Conservation (phyloP, 441 rosid species). For the Arabidopsis lyrata region DNA sequence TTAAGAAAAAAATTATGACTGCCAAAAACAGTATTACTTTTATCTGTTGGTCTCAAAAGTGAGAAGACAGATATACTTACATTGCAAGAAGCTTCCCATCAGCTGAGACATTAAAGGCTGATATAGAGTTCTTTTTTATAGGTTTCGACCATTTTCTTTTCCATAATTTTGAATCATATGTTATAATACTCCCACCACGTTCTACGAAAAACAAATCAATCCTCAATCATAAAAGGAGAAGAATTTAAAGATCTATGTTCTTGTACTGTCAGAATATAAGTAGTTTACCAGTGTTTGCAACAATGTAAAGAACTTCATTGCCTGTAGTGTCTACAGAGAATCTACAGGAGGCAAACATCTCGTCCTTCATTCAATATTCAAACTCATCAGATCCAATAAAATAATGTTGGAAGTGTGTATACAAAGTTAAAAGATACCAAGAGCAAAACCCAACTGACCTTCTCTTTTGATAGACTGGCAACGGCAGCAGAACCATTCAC, state of each 20-base stretch:
- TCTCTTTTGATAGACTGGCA: conserved; percentile 74
- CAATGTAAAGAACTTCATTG: conserved; percentile 63
- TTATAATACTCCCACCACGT: conserved; percentile 73
- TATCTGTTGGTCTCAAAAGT: background rate
- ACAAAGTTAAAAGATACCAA: conserved; percentile 7
- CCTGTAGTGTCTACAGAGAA: conserved; percentile 62
- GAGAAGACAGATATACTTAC: conserved; percentile 47
- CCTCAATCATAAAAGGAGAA: background rate
- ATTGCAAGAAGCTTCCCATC: conserved; percentile 87
- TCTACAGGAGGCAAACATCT: conserved; percentile 81
- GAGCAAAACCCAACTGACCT: conserved; percentile 48
- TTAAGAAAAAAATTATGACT: background rate
- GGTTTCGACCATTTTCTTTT: conserved; percentile 63
- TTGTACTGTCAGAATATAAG: conserved; percentile 6
- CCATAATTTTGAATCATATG: conserved; percentile 79
- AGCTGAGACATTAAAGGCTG: conserved; percentile 81
- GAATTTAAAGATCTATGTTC: background rate
- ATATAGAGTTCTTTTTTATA: conserved; percentile 60
- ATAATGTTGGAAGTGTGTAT: background rate
- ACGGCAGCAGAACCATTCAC: conserved; percentile 58
- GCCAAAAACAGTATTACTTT: background rate
- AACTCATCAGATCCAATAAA: conserved; percentile 37
- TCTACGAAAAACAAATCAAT: conserved; percentile 47
- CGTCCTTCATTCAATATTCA: conserved; percentile 64
- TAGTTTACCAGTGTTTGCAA: conserved; percentile 77